These are phyloP conservation scores for Cladophialophora psammophila DNA, from an alignment of 2,329 filamentous ascomycete genomes.

Conservation along the genomic window DNA sequence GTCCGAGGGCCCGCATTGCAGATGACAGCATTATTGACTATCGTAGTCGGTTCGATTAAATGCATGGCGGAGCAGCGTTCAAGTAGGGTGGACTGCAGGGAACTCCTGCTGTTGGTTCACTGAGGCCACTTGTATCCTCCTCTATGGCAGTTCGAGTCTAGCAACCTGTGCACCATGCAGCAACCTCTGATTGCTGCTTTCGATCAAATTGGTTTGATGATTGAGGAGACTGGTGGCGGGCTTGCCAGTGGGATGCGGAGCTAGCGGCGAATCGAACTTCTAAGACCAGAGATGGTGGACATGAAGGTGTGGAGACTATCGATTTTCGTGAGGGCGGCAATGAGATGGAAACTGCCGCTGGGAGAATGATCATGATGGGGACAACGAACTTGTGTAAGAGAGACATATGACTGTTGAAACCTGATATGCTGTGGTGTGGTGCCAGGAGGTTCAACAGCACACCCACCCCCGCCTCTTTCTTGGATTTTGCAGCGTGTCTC, in stretches of 20 bases:
- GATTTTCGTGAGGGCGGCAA: constrained; percentile 32
- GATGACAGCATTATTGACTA: constrained; percentile 14
- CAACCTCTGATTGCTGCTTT: constrained; percentile 22
- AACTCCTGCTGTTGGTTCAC: constrained; percentile 26
- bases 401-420: constrained; percentile 12
- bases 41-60: constrained; percentile 2
- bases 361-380: constrained; percentile 3
- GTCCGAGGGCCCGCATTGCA: constrained; percentile 15
- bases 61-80: constrained; percentile 19
- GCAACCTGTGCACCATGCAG: constrained; percentile 25
- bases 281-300: constrained; percentile 7
- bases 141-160: constrained; percentile 33
- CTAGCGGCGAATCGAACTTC: constrained; percentile 27
- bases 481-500: neutral
- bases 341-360: constrained; percentile 13
- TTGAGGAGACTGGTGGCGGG: constrained; percentile 17
- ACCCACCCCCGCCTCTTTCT: neutral
- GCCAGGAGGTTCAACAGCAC: neutral
- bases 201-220: constrained; percentile 20
- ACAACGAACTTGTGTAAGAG: neutral
- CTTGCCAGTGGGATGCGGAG: constrained; percentile 22
- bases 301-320: constrained; percentile 31
- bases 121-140: constrained; percentile 23
- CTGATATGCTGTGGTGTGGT: constrained; percentile 14
- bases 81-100: constrained; percentile 24